phyloP scores from a whole-genome alignment of 495 filamentous ascomycete species.

The Penicillium maclennaniae region DNA sequence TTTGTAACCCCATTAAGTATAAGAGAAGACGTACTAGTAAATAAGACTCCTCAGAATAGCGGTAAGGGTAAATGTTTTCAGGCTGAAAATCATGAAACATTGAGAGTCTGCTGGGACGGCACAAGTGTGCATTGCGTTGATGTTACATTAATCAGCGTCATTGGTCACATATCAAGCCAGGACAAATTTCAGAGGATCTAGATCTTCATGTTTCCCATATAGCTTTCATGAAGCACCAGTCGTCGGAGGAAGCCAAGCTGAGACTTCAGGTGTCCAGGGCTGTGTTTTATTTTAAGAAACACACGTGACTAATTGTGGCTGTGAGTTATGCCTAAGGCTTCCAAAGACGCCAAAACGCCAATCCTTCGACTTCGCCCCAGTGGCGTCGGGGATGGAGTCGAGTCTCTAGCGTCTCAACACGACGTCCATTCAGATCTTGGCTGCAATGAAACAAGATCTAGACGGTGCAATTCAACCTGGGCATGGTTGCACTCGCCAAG shows the following conservation, averaged over 20 bases:
- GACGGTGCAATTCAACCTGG: neutral
- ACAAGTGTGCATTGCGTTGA: too few species aligned
- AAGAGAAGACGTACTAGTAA: too few species aligned
- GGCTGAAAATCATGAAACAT: too few species aligned
- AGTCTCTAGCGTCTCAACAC: neutral
- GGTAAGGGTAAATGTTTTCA: too few species aligned
- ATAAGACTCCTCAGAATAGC: too few species aligned
- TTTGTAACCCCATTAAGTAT: too few species aligned
- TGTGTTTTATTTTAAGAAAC: constrained; percentile 7
- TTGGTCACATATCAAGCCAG: too few species aligned
- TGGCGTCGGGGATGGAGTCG: constrained; percentile 1
- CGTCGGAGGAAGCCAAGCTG: neutral
- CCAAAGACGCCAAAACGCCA: neutral
- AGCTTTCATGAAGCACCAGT: too few species aligned
- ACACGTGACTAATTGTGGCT: constrained; percentile 1
- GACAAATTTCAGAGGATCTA: too few species aligned
- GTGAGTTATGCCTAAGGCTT: constrained; percentile 2
- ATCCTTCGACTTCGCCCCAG: constrained; percentile 1
- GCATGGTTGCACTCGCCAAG: neutral
- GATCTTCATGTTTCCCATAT: too few species aligned
- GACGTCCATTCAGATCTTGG: constrained; percentile 5
- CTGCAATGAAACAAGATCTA: neutral
- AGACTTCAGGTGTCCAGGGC: neutral
- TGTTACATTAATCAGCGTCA: too few species aligned
- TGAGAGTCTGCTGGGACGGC: too few species aligned